Conservation (phyloP, 192 early-diverging fungal genomes). For the Backusella circina region DNA sequence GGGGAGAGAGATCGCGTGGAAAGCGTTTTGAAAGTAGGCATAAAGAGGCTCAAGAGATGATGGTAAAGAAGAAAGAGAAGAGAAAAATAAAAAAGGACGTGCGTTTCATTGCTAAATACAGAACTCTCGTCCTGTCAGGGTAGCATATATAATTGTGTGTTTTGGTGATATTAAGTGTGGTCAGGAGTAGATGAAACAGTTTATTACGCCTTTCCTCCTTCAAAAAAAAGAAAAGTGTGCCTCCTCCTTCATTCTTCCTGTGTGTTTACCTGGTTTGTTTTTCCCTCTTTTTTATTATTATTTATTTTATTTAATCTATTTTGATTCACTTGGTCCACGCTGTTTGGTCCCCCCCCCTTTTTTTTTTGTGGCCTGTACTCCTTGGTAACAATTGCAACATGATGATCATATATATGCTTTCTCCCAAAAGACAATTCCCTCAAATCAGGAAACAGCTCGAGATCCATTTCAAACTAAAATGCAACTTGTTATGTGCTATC, state of each 20-base stretch:
- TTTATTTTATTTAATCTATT: background rate
- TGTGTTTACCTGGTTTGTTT: background rate
- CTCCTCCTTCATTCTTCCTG: background rate
- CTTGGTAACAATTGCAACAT: slow-evolving; percentile 1
- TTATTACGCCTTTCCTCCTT: background rate
- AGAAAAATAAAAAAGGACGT: background rate
- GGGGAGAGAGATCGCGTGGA: background rate
- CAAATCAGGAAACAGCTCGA: background rate
- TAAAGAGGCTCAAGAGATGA: background rate
- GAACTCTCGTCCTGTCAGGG: background rate
- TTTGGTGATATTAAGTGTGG: background rate
- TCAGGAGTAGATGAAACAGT: slow-evolving; percentile 4
- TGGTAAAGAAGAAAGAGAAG: background rate
- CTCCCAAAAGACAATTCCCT: background rate
- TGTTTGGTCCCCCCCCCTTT: background rate
- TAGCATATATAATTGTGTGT: background rate
- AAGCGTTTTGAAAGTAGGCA: background rate
- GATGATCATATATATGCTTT: background rate
- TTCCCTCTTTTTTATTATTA: background rate
- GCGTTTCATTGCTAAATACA: slow-evolving; percentile 6
- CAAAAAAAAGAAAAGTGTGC: background rate
- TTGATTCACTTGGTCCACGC: background rate
- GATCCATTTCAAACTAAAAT: background rate
- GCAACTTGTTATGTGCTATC: background rate
- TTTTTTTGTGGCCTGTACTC: background rate